These are phyloP conservation scores for Kodamaea sp. DNA, from an alignment of 1,139 yeast species.

Conservation along the genomic window DNA sequence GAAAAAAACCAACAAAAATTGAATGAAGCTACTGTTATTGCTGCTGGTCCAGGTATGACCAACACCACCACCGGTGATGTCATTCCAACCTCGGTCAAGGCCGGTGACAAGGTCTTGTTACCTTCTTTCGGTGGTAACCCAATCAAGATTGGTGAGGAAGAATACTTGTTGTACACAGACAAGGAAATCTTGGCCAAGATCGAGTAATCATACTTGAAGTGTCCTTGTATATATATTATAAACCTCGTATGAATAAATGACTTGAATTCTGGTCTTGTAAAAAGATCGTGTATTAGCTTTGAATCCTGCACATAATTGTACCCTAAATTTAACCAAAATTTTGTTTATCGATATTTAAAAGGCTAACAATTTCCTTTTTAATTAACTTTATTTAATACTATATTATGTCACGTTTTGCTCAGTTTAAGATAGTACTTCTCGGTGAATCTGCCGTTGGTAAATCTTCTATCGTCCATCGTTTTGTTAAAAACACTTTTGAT, in stretches of 20 bases:
- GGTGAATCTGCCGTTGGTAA: constrained; percentile 52
- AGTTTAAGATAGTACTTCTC: constrained; percentile 43
- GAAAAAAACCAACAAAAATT: constrained; percentile 95
- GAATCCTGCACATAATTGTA: no score
- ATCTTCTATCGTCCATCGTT: constrained; percentile 45
- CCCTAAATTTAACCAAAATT: no score
- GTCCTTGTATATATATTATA: constrained; percentile 7
- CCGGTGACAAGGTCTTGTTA: constrained; percentile 91
- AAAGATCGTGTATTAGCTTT: no score
- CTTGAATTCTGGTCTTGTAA: no score
- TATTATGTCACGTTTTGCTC: constrained; percentile 26
- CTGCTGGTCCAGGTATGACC: constrained; percentile 82
- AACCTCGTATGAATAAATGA: no score
- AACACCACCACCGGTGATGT: constrained; percentile 60
- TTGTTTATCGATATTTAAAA: no score
- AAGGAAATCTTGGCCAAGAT: constrained; percentile 92
- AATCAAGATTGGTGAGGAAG: constrained; percentile 81
- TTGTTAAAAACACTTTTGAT: constrained; percentile 75
- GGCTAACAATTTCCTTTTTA: no score
- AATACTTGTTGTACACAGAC: constrained; percentile 78
- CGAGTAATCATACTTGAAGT: constrained; percentile 21
- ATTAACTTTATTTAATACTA: no score
- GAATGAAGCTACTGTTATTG: constrained; percentile 75
- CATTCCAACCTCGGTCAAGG: constrained; percentile 67
- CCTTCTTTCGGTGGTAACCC: constrained; percentile 89